phyloP scores from a whole-genome alignment of 2,329 filamentous ascomycete species.

The Aureobasidium sp. region DNA sequence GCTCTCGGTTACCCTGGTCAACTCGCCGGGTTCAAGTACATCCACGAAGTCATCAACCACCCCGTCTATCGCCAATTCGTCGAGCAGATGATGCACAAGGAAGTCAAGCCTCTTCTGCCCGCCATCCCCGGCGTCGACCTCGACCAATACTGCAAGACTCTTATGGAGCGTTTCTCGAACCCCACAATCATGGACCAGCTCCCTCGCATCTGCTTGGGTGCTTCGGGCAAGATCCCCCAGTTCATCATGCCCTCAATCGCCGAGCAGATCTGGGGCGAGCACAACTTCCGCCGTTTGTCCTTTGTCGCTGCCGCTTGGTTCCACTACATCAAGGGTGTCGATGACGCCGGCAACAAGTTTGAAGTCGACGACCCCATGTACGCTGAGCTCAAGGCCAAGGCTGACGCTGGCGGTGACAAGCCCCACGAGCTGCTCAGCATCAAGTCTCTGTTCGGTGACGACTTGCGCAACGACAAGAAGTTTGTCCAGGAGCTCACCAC shows the following conservation, averaged over 20 bases:
- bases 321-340: constrained; percentile 45
- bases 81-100: constrained; percentile 50
- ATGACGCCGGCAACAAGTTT: constrained; percentile 41
- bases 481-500: constrained; percentile 43
- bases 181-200: constrained; percentile 51
- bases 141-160: constrained; percentile 47
- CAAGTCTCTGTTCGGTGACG: constrained; percentile 45
- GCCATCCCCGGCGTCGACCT: constrained; percentile 46
- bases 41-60: constrained; percentile 49
- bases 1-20: constrained; percentile 47
- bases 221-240: constrained; percentile 49
- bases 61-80: constrained; percentile 43
- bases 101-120: constrained; percentile 48
- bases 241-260: constrained; percentile 45
- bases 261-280: constrained; percentile 41
- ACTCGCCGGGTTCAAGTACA: constrained; percentile 48
- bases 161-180: constrained; percentile 51
- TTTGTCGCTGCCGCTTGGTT: constrained; percentile 48
- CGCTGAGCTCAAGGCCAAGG: constrained; percentile 42
- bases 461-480: constrained; percentile 42
- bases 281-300: constrained; percentile 38
- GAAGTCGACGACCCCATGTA: constrained; percentile 44
- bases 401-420: constrained; percentile 38
- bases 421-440: constrained; percentile 41
- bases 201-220: constrained; percentile 46